These are phyloP conservation scores for Verticillium zaregamsianum DNA, from an alignment of 2,329 filamentous ascomycete species.

Conservation along the genomic window DNA sequence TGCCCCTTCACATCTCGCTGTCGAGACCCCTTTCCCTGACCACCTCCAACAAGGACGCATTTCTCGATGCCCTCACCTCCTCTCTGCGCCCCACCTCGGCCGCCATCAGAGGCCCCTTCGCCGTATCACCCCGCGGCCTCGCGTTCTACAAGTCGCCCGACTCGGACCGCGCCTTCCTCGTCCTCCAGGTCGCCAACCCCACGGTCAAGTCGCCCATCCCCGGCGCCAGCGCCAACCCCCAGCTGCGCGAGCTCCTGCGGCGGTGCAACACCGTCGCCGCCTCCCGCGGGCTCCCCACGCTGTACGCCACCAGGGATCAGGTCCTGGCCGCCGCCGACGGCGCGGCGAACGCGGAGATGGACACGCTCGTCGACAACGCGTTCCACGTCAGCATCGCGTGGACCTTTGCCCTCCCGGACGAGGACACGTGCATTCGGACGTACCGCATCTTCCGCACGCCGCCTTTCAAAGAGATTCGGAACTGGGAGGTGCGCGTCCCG, in stretches of 20 bases:
- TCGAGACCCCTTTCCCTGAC: slow-evolving; percentile 75
- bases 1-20: slow-evolving; percentile 86
- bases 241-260: slow-evolving; percentile 58
- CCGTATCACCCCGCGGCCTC: slow-evolving; percentile 32
- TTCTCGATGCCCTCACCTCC: slow-evolving; percentile 52
- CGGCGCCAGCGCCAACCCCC: slow-evolving; percentile 37
- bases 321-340: neutral
- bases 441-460: slow-evolving; percentile 20
- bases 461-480: slow-evolving; percentile 23
- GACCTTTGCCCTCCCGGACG: slow-evolving; percentile 56
- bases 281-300: slow-evolving; percentile 59
- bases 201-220: neutral
- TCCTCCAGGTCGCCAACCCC: slow-evolving; percentile 55
- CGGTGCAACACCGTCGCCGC: slow-evolving; percentile 62
- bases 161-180: slow-evolving; percentile 77
- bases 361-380: slow-evolving; percentile 31
- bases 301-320: slow-evolving; percentile 49
- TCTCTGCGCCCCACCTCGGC: slow-evolving; percentile 24
- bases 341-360: slow-evolving; percentile 14
- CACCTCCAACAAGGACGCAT: slow-evolving; percentile 67
- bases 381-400: slow-evolving; percentile 93
- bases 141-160: slow-evolving; percentile 50
- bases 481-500: slow-evolving; percentile 49
- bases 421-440: slow-evolving; percentile 35
- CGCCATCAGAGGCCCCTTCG: slow-evolving; percentile 20